Conservation (phyloP, 148 eudicot species). For the Cornus florida region DNA sequence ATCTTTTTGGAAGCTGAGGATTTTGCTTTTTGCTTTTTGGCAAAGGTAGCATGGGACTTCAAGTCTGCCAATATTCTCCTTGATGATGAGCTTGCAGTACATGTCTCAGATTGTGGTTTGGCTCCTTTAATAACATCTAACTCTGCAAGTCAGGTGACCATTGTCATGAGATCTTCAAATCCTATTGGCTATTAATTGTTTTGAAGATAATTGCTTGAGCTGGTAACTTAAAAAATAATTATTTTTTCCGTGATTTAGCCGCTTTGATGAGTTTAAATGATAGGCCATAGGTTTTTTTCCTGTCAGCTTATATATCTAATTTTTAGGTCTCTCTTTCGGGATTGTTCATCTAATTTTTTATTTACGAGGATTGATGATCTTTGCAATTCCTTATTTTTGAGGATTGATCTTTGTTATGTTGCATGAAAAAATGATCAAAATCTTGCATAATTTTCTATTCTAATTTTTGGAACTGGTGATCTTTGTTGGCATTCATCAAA, state of each 20-base stretch:
- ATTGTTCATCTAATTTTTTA: too few species aligned
- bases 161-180: neutral
- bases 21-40: constrained; percentile 17
- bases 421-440: neutral
- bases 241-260: neutral
- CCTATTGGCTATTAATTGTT: neutral
- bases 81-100: constrained; percentile 63
- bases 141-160: constrained; percentile 55
- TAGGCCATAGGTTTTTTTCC: too few species aligned
- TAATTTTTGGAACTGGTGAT: neutral
- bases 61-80: constrained; percentile 80
- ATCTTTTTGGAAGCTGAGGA: constrained; percentile 2
- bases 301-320: too few species aligned
- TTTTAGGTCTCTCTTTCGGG: too few species aligned
- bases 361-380: neutral
- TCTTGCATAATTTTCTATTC: neutral
- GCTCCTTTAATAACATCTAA: constrained; percentile 52
- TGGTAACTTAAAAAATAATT: neutral
- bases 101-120: constrained; percentile 87
- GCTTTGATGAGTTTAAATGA: neutral
- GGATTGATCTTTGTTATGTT: neutral
- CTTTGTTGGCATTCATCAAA: neutral
- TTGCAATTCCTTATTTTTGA: neutral
- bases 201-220: neutral
- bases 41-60: constrained; percentile 86